Evolutionary conservation across 441 rosid genomes (phyloP), one percentile per base, ranked within the genome.

Genomic region (Corymbia calophylla): DNA sequence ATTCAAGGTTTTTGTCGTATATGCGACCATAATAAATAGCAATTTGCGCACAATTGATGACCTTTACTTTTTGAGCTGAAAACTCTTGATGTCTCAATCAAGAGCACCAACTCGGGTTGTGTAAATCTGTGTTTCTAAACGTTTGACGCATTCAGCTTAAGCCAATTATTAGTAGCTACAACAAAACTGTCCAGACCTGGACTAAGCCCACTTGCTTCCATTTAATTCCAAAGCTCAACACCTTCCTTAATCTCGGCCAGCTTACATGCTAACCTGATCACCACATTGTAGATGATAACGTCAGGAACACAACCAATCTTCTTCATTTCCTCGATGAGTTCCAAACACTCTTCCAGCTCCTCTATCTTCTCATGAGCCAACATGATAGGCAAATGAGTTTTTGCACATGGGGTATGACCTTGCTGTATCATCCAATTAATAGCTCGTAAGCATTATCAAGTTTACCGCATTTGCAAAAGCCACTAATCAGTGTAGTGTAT

Each of bases 341-440:
- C 96, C 91, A 93, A 86, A 89, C 99, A 97, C 94, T 96, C 95
- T 90, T 97, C 99, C 86, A 96, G 89, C 86, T 97, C 94, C 87
- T 96, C 98, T 88, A 94, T 94, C 94, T 95, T 97, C 93, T 97
- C 99, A 92, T 94, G 98, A 60, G 97, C 98, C 92, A 96, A 89
- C 97, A 97, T 92, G 87, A 97, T 95, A 89, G 95, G 97, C 95
- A 97, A 93, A 92, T 94, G 96, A 16, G 97, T 95, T 86, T 91
- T 88, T 53, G 95, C 94, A 81, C 90, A 94, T 13, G 99, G 98
- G 91, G 91, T 58, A 88, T 90, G 91, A 80, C 97, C 95, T 91
- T 91, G 92, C 93, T 91, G 91, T 89, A 91, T 93, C 98, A 97
- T 95, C 84, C 90, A 89, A 88, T 95, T 94, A 97, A 91, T 89